Percentiles rank a stretch among this genome's conserved stretches.
Evolutionary conservation across 1,284 basidiomycete genomes (phyloP).

Genomic region (Ustilago trichophora): DNA sequence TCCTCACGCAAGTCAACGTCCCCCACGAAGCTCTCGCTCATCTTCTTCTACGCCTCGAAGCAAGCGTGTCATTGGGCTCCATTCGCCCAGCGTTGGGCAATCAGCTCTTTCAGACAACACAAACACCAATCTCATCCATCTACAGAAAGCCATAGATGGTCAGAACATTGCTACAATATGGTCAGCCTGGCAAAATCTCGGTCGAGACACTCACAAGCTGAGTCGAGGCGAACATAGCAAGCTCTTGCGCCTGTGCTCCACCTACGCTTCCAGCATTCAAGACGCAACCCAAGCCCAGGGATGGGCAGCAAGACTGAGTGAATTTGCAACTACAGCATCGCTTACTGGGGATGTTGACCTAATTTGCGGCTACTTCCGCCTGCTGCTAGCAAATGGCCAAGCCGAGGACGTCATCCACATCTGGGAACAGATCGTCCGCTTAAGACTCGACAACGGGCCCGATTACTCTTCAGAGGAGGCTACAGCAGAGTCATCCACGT

Average conservation of each 20-base stretch:
- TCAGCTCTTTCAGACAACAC: neutral
- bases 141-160: constrained; percentile 23
- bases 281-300: neutral
- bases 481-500: neutral
- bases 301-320: constrained; percentile 2
- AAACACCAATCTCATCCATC: neutral
- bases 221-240: constrained; percentile 12
- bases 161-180: constrained; percentile 13
- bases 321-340: constrained; percentile 12
- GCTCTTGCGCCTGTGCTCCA: constrained; percentile 20
- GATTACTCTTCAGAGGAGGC: neutral
- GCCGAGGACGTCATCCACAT: constrained; percentile 9
- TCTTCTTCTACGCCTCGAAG: neutral
- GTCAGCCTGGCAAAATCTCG: constrained; percentile 10
- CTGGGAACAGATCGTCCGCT: constrained; percentile 24
- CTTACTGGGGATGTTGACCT: constrained; percentile 26
- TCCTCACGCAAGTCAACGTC: neutral
- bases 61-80: constrained; percentile 16
- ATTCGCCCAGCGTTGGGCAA: neutral
- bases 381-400: constrained; percentile 14
- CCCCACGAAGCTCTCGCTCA: neutral
- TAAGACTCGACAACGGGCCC: constrained; percentile 8
- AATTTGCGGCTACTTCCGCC: constrained; percentile 12
- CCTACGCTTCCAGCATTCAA: neutral
- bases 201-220: neutral